Conservation (phyloP, 1,284 basidiomycete species). For the Vanrija sp. region DNA sequence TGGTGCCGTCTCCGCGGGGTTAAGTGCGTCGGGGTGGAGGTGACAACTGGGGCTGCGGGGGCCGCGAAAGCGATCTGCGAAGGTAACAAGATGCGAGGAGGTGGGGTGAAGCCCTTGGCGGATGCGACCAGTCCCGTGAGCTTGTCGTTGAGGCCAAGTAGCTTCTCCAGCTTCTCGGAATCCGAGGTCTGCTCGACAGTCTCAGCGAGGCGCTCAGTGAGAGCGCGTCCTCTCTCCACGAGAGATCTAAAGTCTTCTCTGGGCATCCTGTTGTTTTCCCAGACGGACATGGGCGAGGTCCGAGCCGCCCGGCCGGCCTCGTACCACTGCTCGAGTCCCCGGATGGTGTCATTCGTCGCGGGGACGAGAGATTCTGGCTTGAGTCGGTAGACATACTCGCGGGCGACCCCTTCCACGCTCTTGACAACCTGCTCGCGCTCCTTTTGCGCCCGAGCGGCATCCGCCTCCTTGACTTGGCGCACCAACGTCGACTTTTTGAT, state of each 20-base stretch:
- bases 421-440: constrained; percentile 34
- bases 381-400: constrained; percentile 44
- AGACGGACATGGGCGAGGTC: constrained; percentile 23
- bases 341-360: constrained; percentile 53
- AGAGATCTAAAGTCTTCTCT: constrained; percentile 44
- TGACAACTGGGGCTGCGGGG: constrained; percentile 14
- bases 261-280: constrained; percentile 45
- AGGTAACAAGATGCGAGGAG: constrained; percentile 37
- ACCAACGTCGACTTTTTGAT: constrained; percentile 52
- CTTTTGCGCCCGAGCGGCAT: constrained; percentile 39
- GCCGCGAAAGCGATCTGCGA: constrained; percentile 29
- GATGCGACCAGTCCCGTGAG: constrained; percentile 54
- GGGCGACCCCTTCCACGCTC: constrained; percentile 40
- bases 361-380: constrained; percentile 58
- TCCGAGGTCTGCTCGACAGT: constrained; percentile 49
- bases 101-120: constrained; percentile 37
- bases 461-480: constrained; percentile 46
- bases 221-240: constrained; percentile 54
- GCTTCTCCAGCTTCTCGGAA: constrained; percentile 55
- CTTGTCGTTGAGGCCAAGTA: constrained; percentile 68
- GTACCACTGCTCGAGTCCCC: constrained; percentile 41
- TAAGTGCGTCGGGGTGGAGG: constrained; percentile 4
- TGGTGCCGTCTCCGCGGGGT: constrained; percentile 30
- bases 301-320: constrained; percentile 18
- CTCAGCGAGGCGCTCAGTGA: constrained; percentile 59